A percentile compares a stretch with the other conserved stretches of the same genome.
phyloP scores from a whole-genome alignment of 306 rosid genomes.

The Begonia fuchsioides region DNA sequence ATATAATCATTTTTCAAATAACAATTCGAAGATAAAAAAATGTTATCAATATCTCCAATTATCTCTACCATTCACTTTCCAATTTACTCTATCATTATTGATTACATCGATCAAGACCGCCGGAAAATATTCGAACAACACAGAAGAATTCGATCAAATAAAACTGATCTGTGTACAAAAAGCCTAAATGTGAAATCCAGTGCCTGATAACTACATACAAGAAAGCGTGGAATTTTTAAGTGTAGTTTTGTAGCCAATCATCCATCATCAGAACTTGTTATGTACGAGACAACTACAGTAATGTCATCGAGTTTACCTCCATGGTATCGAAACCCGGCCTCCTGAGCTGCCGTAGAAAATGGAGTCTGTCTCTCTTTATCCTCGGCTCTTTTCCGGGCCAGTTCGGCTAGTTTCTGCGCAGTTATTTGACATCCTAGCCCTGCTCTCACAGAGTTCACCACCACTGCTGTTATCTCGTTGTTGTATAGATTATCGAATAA shows the following conservation, averaged over 20 bases:
- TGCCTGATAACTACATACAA: background rate
- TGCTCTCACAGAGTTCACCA: constrained; percentile 72
- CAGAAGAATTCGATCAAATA: no score
- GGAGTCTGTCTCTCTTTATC: constrained; percentile 88
- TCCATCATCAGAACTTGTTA: constrained; percentile 8
- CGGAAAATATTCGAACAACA: no score
- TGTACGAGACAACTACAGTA: constrained; percentile 80
- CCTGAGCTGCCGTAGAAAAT: constrained; percentile 95
- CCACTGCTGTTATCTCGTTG: constrained; percentile 82
- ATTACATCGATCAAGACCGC: no score
- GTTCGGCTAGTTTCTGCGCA: constrained; percentile 97
- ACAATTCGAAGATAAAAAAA: no score
- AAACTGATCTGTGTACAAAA: no score
- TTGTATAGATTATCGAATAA: constrained; percentile 83
- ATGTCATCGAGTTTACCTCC: constrained; percentile 97
- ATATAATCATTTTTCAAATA: no score
- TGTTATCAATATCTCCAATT: no score
- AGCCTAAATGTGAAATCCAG: background rate
- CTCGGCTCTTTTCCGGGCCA: constrained; percentile 88
- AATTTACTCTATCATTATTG: no score
- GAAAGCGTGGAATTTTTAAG: no score
- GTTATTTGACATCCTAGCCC: constrained; percentile 73
- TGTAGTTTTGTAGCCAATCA: no score
- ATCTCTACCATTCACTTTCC: no score
- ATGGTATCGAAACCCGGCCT: constrained; percentile 78